Evolutionary conservation across 352 stramenopile genomes (phyloP), one percentile per base, ranked within the genome.

Genomic region (Peronosclerospora sorghi): DNA sequence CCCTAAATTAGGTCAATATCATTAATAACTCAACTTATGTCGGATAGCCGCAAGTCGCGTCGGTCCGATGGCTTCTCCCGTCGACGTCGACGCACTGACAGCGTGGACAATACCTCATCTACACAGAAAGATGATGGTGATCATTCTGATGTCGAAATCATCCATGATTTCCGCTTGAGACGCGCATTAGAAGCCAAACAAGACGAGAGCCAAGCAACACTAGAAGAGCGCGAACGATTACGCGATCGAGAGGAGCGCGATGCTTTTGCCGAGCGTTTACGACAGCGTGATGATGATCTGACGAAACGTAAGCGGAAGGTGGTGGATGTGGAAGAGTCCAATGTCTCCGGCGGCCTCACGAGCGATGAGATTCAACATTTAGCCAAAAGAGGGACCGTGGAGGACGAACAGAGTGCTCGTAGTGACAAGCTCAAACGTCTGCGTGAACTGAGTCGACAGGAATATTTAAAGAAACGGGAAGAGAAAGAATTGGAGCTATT

Each of bases 401-500:
- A 64, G 13, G 53, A 65, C n/a, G 45, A 17, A 37, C 55, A 68
- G 39, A 51, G 36, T 1, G 57, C 64, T 4, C 41, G 74, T 3
- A 66, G 65, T 19, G 62, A 88, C 3, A 74, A 86, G 52, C 45
- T 95, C 14, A 46, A 66, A 13, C 59, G 78, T 29, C 56, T 98
- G 30, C 66, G 95, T 2, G 77, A 97, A 37, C 58, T 98, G 21
- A 97, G 83, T 35, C 72, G 96, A 27, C 87, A 97, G 39, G 83
- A 95, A 32, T 99, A 99, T 53, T 63, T 99, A 15, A 94, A 97
- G 52, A 98, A 98, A 72, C 82, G 96, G 35, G 94, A 98, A 52
- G 92, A 98, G 59, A 96, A 97, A 52, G 91, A 99, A 65, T 65
- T 98, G 37, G 76, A 88, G 48, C 66, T 99, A 36, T 67, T 99